Base-by-base conservation (phyloP, 192 early-diverging fungal species). In the Backusella morwellensis region DNA sequence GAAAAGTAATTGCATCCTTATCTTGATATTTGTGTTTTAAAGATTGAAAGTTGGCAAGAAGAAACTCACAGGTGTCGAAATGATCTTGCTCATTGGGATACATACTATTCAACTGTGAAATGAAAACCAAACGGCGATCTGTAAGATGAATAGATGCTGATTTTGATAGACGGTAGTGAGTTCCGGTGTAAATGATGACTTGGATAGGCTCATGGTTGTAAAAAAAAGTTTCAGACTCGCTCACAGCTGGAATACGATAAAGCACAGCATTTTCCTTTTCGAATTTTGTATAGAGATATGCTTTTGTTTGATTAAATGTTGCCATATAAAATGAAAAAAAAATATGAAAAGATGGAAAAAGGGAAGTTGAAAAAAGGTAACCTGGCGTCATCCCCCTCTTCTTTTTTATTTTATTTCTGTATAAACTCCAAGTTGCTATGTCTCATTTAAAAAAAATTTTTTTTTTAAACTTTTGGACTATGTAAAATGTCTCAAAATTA, bases 1-100 rank as follows among this genome's bases (percentile, higher is more conserved):
- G 23, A 29, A 63, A 63, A 29, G 56, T 63, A 14, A 63, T 4
- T 26, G 56, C 23, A 63, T 29, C 4, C 21, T 63, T 63, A 29
- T 63, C 23, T 63, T 63, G 56, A 63, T 63, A 63, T 63, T 63
- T 63, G 11, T 63, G 56, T 29, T 63, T 63, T 63, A 63, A 29
- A 11, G 56, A 63, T 14, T 29, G 56, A 32, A 63, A 63, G 7
- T 63, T 26, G 23, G 23, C 26, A 63, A 63, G 56, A 29, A 63
- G 23, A 63, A 63, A 29, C 12, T 63, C 56, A 14, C 56, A 63
- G 2, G 56, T 63, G 23, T 63, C 56, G 56, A 63, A 63, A 29
- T 29, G 12, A 1, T 14, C 56, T 29, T 12, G 56, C 7, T 63
- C 8, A 12, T 63, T 14, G 7, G 56, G 23, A 29, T 63, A 14